A percentile compares a stretch with the other conserved stretches of the same genome.
phyloP scores from a whole-genome alignment of 768 basidiomycete genomes.

The Auricularia auricula-judae region DNA sequence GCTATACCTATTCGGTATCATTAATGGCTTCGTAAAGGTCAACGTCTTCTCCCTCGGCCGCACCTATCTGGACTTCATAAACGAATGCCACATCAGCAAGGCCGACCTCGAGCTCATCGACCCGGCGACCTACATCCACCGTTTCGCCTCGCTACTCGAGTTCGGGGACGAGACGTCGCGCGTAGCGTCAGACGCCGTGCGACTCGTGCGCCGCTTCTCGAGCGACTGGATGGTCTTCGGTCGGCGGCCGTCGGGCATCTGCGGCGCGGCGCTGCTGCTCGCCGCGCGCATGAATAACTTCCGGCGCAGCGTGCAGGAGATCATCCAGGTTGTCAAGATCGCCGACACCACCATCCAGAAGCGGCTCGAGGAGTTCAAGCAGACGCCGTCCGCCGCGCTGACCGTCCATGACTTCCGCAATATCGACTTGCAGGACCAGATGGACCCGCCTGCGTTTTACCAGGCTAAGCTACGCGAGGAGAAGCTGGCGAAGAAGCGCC shows the following conservation, averaged over 20 bases:
- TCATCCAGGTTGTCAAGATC: slow-evolving; percentile 98
- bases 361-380: slow-evolving; percentile 88
- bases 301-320: slow-evolving; percentile 82
- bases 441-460: slow-evolving; percentile 84
- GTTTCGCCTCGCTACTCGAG: slow-evolving; percentile 89
- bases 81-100: slow-evolving; percentile 62
- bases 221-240: slow-evolving; percentile 97
- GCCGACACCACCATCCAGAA: slow-evolving; percentile 92
- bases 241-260: slow-evolving; percentile 91
- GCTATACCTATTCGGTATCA: too few relatives aligned
- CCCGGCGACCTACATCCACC: slow-evolving; percentile 91
- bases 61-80: slow-evolving; percentile 89
- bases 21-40: slow-evolving; percentile 38
- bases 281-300: slow-evolving; percentile 99
- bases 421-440: slow-evolving; percentile 85
- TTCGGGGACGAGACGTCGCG: slow-evolving; percentile 90
- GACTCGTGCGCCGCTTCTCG: slow-evolving; percentile 88
- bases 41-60: slow-evolving; percentile 97
- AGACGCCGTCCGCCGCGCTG: slow-evolving; percentile 73
- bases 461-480: slow-evolving; percentile 59
- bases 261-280: slow-evolving; percentile 87
- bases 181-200: slow-evolving; percentile 87
- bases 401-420: slow-evolving; percentile 84
- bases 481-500: slow-evolving; percentile 23
- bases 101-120: slow-evolving; percentile 68